Evolutionary conservation across 352 stramenopile genomes (phyloP).

Genomic region (Phytophthora parvispora): DNA sequence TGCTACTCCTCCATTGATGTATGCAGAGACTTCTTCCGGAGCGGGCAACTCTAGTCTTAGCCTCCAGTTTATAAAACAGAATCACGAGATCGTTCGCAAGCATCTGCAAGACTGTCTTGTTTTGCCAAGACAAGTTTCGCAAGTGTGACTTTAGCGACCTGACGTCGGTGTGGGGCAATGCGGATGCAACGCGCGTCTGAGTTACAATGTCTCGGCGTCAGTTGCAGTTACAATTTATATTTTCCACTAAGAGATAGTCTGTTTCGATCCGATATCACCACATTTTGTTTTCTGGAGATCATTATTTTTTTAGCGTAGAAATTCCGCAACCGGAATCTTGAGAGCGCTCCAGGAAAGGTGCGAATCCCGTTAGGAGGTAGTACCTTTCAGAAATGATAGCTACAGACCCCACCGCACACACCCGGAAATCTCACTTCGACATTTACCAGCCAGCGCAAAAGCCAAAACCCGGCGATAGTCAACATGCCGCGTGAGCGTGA

Average conservation of each 20-base stretch:
- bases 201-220: too few species aligned
- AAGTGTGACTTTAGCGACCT: background rate
- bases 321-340: too few species aligned
- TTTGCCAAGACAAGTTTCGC: background rate
- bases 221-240: too few species aligned
- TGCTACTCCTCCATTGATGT: background rate
- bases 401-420: too few species aligned
- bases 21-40: background rate
- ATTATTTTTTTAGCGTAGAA: too few species aligned
- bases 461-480: background rate
- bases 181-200: background rate
- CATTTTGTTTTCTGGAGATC: too few species aligned
- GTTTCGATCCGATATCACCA: too few species aligned
- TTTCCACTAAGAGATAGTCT: too few species aligned
- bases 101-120: too few species aligned
- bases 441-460: background rate
- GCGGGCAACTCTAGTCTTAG: background rate
- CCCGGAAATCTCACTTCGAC: background rate
- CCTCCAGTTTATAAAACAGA: background rate
- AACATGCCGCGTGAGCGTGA: background rate
- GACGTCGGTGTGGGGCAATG: background rate
- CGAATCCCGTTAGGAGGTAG: too few species aligned
- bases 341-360: too few species aligned
- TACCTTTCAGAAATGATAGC: too few species aligned
- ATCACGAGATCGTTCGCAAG: background rate